A percentile compares a stretch with the other conserved stretches of the same genome.
Evolutionary conservation across 495 filamentous ascomycete species (phyloP).

Genomic region (Penicillium goetzii): DNA sequence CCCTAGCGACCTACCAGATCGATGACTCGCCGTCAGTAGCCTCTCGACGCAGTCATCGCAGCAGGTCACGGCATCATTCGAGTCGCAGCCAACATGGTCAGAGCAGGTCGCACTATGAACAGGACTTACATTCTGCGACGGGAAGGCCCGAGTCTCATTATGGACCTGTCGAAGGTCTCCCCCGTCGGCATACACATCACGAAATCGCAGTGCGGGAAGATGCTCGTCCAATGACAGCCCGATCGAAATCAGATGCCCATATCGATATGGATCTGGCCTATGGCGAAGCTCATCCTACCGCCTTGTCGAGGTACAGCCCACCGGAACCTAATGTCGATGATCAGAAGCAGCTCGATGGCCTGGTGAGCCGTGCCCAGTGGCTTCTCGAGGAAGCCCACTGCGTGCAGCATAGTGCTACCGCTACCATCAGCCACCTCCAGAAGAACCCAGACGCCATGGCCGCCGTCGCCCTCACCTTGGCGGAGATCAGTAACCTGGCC

Average conservation of each 20-base stretch:
- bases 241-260: slow-evolving; percentile 56
- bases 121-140: slow-evolving; percentile 36
- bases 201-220: slow-evolving; percentile 38
- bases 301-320: slow-evolving; percentile 44
- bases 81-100: slow-evolving; percentile 35
- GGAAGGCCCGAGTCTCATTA: slow-evolving; percentile 27
- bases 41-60: slow-evolving; percentile 42
- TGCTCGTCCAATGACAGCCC: slow-evolving; percentile 31
- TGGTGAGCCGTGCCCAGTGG: slow-evolving; percentile 69
- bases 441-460: slow-evolving; percentile 92
- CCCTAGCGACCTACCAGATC: slow-evolving; percentile 51
- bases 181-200: slow-evolving; percentile 53
- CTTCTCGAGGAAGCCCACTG: slow-evolving; percentile 86
- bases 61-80: slow-evolving; percentile 39
- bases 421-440: slow-evolving; percentile 85
- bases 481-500: slow-evolving; percentile 81
- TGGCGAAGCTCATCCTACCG: slow-evolving; percentile 55
- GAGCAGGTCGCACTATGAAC: slow-evolving; percentile 38
- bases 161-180: slow-evolving; percentile 35
- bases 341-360: slow-evolving; percentile 59
- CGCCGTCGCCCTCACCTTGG: slow-evolving; percentile 88
- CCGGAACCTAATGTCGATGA: slow-evolving; percentile 47
- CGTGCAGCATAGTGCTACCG: slow-evolving; percentile 77
- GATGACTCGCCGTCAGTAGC: slow-evolving; percentile 55
- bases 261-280: slow-evolving; percentile 92